phyloP scores from a whole-genome alignment of 2,329 filamentous ascomycete species.

The Epichloe scottii region DNA sequence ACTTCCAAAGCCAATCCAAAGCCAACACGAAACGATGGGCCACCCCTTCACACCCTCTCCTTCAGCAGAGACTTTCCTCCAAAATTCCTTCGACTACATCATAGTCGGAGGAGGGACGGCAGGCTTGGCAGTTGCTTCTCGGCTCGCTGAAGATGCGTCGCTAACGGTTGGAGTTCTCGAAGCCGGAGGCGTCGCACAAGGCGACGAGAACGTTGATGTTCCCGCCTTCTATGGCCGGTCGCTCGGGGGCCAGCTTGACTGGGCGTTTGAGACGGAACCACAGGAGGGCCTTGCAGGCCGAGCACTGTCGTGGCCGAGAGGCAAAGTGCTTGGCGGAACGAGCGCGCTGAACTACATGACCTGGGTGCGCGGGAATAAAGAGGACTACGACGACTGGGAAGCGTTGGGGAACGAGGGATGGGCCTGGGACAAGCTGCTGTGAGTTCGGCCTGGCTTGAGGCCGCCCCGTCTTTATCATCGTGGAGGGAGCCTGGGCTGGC shows the following conservation, averaged over 20 bases:
- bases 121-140: slow-evolving; percentile 36
- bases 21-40: background rate
- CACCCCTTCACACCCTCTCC: background rate
- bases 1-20: background rate
- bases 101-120: slow-evolving; percentile 43
- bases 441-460: slow-evolving; percentile 7
- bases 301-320: slow-evolving; percentile 27
- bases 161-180: slow-evolving; percentile 21
- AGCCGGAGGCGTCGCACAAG: slow-evolving; percentile 17
- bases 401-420: slow-evolving; percentile 45
- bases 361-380: slow-evolving; percentile 31
- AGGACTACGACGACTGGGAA: slow-evolving; percentile 45
- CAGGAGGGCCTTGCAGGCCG: slow-evolving; percentile 27
- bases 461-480: no score
- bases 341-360: slow-evolving; percentile 49
- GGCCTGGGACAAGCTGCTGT: slow-evolving; percentile 35
- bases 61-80: slow-evolving; percentile 13
- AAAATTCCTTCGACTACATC: slow-evolving; percentile 21
- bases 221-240: slow-evolving; percentile 24
- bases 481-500: background rate
- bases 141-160: slow-evolving; percentile 27
- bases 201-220: slow-evolving; percentile 23
- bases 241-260: slow-evolving; percentile 26
- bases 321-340: slow-evolving; percentile 48
- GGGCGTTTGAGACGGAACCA: slow-evolving; percentile 27